Base-by-base conservation (phyloP, 768 basidiomycete species). In the Sistotremastrum niveocremeum region DNA sequence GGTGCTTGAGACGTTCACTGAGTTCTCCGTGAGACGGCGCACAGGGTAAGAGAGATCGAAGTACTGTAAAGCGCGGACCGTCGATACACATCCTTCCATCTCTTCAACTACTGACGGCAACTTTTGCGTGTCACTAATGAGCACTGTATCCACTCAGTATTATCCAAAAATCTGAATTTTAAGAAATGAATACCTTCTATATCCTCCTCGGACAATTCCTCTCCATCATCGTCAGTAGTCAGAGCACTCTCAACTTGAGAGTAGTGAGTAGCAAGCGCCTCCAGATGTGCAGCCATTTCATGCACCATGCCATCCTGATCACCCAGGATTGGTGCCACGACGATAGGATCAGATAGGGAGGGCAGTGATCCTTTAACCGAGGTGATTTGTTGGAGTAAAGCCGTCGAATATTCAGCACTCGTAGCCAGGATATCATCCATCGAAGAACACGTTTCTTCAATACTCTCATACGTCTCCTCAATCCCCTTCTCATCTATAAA, bases 401-500 rank as follows among this genome's bases (percentile, higher is more conserved):
- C 77, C 51, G 80, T 76, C 0, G 85, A 73, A 56, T 82, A 83
- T 49, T 78, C 74, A 32, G 76, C 74, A 20, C 80, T 85, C 49
- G 72, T 65, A 34, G 66, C 71, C 41, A 85, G 58, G 37, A 76
- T 66, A 53, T 78, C 73, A 48, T 89, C 85, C 35, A 89, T 63
- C 32, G 67, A 65, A 50, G 65, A 68, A 41, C 84, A 67, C 46
- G 87, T 83, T 46, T 65, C 70, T 54, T 90, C 87, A 41, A 89
- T 74, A 1, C 67, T 69, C 45, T 89, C 87, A 40, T 82, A 57
- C 12, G 77, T 70, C 50, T 84, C 81, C 45, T 90, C 87, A 35
- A 89, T 78, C 5, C 77, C 81, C 32, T 77, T 71, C 53, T 90
- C 87, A 53, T 88, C 84, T 34, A 88, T 83, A 59, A 90, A 89